These are phyloP conservation scores for Hyaloscypha bicolor DNA, from an alignment of 495 filamentous ascomycete genomes.

Conservation along the genomic window DNA sequence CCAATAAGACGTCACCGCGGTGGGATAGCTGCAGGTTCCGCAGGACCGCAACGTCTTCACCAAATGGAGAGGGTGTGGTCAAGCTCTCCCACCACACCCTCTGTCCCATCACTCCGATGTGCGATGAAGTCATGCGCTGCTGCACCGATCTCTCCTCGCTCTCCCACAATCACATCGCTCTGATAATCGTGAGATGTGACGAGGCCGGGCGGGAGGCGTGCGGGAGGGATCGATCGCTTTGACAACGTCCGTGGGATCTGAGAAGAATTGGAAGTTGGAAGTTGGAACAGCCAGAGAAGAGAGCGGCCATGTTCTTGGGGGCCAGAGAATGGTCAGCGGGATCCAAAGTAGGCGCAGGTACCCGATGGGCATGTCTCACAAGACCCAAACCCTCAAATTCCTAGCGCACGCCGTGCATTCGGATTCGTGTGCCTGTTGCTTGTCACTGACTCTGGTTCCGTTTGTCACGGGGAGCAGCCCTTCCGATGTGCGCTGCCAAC, in stretches of 20 bases:
- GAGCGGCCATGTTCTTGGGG: background rate
- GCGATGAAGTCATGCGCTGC: conserved; percentile 18
- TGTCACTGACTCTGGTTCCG: background rate
- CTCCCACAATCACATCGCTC: background rate
- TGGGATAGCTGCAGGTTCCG: conserved; percentile 22
- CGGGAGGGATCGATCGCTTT: background rate
- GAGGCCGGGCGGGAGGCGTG: conserved; percentile 16
- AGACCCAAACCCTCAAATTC: conserved; percentile 1
- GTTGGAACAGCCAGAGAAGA: background rate
- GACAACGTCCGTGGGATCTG: background rate
- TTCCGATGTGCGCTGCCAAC: conserved; percentile 1
- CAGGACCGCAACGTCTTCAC: conserved; percentile 9
- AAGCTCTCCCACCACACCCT: background rate
- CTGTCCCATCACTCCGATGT: background rate
- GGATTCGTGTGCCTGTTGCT: conserved; percentile 11
- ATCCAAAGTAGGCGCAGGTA: conserved; percentile 24
- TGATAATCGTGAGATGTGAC: conserved; percentile 15
- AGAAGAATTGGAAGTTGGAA: background rate
- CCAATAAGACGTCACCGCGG: conserved; percentile 6
- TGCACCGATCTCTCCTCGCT: background rate
- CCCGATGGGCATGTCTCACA: conserved; percentile 25
- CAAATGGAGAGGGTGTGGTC: background rate
- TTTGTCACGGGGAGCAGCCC: conserved; percentile 10
- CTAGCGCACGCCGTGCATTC: background rate
- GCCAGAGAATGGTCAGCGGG: background rate